phyloP scores from a whole-genome alignment of 345 rosid species.

The Eucalyptus pauciflora region DNA sequence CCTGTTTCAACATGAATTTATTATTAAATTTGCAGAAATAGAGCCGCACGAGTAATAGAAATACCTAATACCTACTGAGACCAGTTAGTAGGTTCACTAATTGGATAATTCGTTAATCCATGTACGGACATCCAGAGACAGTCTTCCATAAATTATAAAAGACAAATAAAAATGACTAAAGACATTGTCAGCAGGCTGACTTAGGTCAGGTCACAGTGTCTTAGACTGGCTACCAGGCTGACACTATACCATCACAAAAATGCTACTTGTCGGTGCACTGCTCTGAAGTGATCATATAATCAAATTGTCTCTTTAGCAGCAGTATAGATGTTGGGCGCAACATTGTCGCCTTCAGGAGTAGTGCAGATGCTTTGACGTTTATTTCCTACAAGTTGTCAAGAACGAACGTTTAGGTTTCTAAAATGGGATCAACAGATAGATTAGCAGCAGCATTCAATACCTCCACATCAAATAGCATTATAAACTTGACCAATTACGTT shows the following conservation, averaged over 20 bases:
- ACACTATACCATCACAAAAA: not conserved
- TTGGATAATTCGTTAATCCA: not conserved
- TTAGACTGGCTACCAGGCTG: not conserved
- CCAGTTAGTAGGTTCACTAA: not conserved
- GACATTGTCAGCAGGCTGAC: not conserved
- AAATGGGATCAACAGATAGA: too few species aligned
- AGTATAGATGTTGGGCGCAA: not conserved
- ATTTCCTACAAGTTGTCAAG: slow-evolving; percentile 87
- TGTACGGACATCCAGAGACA: not conserved
- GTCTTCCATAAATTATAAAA: not conserved
- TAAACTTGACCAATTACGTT: too few species aligned
- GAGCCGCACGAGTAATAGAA: not conserved
- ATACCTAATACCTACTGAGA: not conserved
- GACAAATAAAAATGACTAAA: not conserved
- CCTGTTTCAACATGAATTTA: slow-evolving; percentile 13
- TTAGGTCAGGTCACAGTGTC: not conserved
- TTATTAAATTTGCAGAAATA: not conserved
- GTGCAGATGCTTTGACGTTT: slow-evolving; percentile 63
- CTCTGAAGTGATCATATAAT: not conserved
- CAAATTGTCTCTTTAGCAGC: not conserved
- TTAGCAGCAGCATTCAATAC: slow-evolving; percentile 81
- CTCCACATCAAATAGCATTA: slow-evolving; percentile 21
- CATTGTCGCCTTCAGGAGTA: slow-evolving; percentile 45
- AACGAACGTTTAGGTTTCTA: slow-evolving; percentile 43
- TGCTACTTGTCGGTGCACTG: not conserved